These are phyloP conservation scores for Lichenothelia convexa DNA, from an alignment of 495 filamentous ascomycete genomes.

Conservation along the genomic window DNA sequence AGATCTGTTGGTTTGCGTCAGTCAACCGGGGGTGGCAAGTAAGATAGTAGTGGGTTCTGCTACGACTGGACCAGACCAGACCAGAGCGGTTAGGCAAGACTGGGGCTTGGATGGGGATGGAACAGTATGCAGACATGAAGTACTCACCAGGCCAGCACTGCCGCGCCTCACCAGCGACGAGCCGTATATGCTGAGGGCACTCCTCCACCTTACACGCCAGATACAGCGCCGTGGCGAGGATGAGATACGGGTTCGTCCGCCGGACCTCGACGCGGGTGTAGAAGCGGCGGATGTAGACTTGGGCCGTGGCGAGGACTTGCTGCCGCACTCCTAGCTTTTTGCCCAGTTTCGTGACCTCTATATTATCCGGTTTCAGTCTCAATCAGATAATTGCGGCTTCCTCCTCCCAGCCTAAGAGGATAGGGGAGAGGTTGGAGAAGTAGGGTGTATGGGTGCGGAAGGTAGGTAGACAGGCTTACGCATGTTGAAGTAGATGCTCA, in stretches of 20 bases:
- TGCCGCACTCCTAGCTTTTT: slow-evolving; percentile 63
- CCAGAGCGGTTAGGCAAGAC: too few species aligned
- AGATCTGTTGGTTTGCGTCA: slow-evolving; percentile 37
- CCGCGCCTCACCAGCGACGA: slow-evolving; percentile 72
- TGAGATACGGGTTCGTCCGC: slow-evolving; percentile 81
- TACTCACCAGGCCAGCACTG: slow-evolving; percentile 62
- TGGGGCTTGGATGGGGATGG: too few species aligned
- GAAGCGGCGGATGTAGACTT: slow-evolving; percentile 85
- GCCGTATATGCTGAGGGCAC: slow-evolving; percentile 85
- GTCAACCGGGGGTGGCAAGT: slow-evolving; percentile 3
- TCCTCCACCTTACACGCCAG: slow-evolving; percentile 98
- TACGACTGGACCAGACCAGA: too few species aligned
- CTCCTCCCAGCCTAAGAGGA: not conserved
- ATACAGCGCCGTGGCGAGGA: slow-evolving; percentile 81
- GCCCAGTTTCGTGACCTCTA: slow-evolving; percentile 68
- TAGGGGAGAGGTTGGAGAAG: not conserved
- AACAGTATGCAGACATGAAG: slow-evolving; percentile 1
- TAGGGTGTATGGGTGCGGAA: not conserved
- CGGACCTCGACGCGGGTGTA: slow-evolving; percentile 83
- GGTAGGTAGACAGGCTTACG: slow-evolving; percentile 33
- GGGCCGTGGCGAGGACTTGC: slow-evolving; percentile 85
- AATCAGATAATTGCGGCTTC: slow-evolving; percentile 3
- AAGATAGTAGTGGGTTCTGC: too few species aligned
- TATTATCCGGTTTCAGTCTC: not conserved
- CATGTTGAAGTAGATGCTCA: slow-evolving; percentile 84